A percentile compares a stretch with the other conserved stretches of the same genome.
phyloP scores from a whole-genome alignment of 441 rosid species.

The Syzygium malaccense region DNA sequence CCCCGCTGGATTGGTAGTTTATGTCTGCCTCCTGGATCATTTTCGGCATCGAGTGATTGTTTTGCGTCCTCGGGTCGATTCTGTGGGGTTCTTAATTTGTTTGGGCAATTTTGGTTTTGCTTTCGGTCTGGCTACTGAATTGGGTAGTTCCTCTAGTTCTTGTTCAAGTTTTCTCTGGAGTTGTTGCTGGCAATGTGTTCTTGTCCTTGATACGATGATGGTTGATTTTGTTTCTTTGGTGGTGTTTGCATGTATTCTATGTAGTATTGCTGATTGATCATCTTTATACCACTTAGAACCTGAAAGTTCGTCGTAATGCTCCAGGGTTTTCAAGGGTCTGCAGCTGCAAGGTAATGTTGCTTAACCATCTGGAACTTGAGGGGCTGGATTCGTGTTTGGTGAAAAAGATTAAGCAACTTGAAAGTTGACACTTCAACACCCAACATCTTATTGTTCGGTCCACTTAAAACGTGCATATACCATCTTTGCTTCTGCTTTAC shows the following conservation, averaged over 20 bases:
- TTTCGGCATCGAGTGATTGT: neutral
- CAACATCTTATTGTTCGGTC: neutral
- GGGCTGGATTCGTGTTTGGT: neutral
- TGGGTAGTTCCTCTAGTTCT: neutral
- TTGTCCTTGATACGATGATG: neutral
- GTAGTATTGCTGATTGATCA: neutral
- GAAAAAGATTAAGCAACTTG: neutral
- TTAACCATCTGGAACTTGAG: neutral
- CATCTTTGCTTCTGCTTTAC: neutral
- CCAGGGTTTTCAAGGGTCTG: slow-evolving; percentile 30
- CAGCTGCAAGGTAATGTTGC: slow-evolving; percentile 25
- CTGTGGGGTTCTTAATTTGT: neutral
- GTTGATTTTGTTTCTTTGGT: neutral
- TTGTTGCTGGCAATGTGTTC: neutral
- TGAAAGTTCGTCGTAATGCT: neutral
- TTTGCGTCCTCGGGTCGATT: neutral
- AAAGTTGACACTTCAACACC: neutral
- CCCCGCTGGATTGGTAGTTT: neutral
- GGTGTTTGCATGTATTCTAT: neutral
- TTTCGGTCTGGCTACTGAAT: neutral
- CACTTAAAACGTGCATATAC: neutral
- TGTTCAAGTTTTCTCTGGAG: neutral
- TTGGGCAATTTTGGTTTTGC: neutral
- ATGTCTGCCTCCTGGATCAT: neutral
- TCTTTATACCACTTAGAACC: neutral